phyloP scores from a whole-genome alignment of 139 green algal species.

The Diplosphaera chodatii region DNA sequence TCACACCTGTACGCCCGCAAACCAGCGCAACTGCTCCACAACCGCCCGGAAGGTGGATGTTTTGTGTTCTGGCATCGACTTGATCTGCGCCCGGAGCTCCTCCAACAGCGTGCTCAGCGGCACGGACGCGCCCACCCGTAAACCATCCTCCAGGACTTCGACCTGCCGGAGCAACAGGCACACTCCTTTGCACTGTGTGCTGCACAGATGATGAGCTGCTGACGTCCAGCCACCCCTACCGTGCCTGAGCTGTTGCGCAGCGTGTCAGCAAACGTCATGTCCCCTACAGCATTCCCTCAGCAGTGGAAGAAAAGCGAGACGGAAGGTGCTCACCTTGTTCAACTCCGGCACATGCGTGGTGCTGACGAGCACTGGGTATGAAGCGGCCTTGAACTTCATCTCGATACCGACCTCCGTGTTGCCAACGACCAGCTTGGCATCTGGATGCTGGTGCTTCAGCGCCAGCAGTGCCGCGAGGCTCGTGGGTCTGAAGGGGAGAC shows the following conservation, averaged over 20 bases:
- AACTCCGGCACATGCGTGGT: slow-evolving; percentile 78
- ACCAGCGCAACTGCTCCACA: slow-evolving; percentile 82
- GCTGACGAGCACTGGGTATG: slow-evolving; percentile 73
- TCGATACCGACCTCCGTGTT: slow-evolving; percentile 98
- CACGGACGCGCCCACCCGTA: slow-evolving; percentile 68
- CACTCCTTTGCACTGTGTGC: too few relatives aligned
- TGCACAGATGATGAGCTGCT: too few relatives aligned
- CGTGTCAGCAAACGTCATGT: too few relatives aligned
- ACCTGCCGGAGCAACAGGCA: too few relatives aligned
- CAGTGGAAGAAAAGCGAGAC: too few relatives aligned
- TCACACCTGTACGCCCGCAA: slow-evolving; percentile 53
- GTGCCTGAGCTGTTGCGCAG: too few relatives aligned
- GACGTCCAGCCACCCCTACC: too few relatives aligned
- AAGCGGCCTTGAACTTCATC: slow-evolving; percentile 88
- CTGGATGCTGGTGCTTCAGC: slow-evolving; percentile 52
- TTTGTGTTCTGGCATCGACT: slow-evolving; percentile 30
- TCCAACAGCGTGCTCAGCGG: slow-evolving; percentile 68
- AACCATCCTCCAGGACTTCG: slow-evolving; percentile 35
- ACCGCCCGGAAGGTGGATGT: slow-evolving; percentile 59
- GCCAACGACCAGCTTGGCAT: slow-evolving; percentile 77
- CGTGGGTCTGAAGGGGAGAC: slow-evolving; percentile 64
- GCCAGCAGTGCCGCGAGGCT: slow-evolving; percentile 69
- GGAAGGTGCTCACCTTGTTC: slow-evolving; percentile 31
- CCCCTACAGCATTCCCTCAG: too few relatives aligned
- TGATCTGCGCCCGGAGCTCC: slow-evolving; percentile 30